A percentile compares a stretch with the other conserved stretches of the same genome.
Conservation (phyloP, 768 basidiomycete species). For the Atractiella rhizophila region DNA sequence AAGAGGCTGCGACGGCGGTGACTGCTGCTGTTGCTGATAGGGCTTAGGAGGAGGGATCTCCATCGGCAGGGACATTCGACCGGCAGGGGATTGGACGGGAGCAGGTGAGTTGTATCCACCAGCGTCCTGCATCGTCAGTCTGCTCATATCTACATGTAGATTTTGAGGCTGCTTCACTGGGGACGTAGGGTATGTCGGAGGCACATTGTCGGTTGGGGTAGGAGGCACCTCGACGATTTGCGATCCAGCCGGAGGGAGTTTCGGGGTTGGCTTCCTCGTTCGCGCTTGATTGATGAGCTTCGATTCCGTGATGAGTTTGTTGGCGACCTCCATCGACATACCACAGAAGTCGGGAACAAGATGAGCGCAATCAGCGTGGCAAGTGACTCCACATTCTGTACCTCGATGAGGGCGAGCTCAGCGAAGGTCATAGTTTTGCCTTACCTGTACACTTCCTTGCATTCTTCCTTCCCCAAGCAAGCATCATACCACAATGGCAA, state of each 20-base stretch:
- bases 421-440: slow-evolving; percentile 1
- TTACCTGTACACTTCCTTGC: slow-evolving; percentile 58
- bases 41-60: background rate
- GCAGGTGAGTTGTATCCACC: too few relatives aligned
- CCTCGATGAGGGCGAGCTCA: background rate
- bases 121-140: background rate
- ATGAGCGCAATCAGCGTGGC: slow-evolving; percentile 66
- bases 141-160: background rate
- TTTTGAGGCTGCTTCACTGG: slow-evolving; percentile 7
- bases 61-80: background rate
- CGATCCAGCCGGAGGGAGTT: background rate
- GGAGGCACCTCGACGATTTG: too few relatives aligned
- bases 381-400: slow-evolving; percentile 73
- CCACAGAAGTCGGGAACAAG: slow-evolving; percentile 98
- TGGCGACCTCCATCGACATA: slow-evolving; percentile 99
- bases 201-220: too few relatives aligned
- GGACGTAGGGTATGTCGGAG: slow-evolving; percentile 5
- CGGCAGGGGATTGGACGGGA: too few relatives aligned
- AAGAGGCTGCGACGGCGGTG: background rate
- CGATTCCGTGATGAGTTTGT: slow-evolving; percentile 67
- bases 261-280: slow-evolving; percentile 3
- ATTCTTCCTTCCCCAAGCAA: slow-evolving; percentile 92
- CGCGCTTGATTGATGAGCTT: slow-evolving; percentile 31
- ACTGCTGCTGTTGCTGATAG: slow-evolving; percentile 9
- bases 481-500: slow-evolving; percentile 84